A percentile compares a stretch with the other conserved stretches of the same genome.
Conservation (phyloP, 2,329 filamentous ascomycete genomes). For the Fusarium musae region DNA sequence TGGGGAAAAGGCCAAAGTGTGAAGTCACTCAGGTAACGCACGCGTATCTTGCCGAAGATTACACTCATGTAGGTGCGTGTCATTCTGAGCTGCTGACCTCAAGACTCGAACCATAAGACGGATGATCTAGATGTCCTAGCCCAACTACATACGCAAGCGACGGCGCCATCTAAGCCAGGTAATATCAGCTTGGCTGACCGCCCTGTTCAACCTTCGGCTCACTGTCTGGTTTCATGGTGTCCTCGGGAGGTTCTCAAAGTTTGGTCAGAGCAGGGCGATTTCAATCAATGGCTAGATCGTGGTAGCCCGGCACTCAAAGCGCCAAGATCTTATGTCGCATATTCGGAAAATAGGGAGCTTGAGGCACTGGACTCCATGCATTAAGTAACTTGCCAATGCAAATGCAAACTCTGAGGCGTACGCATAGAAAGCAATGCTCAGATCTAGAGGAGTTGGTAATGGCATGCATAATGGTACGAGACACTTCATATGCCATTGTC, state of each 20-base stretch:
- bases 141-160: conserved; percentile 34
- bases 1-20: not conserved
- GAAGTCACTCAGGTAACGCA: not conserved
- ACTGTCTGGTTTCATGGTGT: not conserved
- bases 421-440: not conserved
- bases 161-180: conserved; percentile 25
- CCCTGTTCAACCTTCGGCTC: conserved; percentile 14
- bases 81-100: conserved; percentile 31
- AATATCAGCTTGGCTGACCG: conserved; percentile 35
- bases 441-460: not conserved
- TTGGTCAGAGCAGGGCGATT: conserved; percentile 24
- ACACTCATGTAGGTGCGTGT: conserved; percentile 16
- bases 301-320: conserved; percentile 1
- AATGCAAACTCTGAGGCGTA: conserved; percentile 11
- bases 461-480: conserved; percentile 4
- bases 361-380: conserved; percentile 6
- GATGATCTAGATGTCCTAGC: conserved; percentile 30
- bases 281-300: conserved; percentile 11
- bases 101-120: conserved; percentile 36
- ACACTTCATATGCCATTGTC: conserved; percentile 18
- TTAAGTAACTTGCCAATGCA: conserved; percentile 8
- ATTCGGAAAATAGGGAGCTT: conserved; percentile 7
- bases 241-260: not conserved
- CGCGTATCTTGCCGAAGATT: conserved; percentile 18
- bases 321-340: conserved; percentile 18